Evolutionary conservation across 225 moss, liverwort and hornwort species (phyloP).

Genomic region (Pleurozium schreberi): DNA sequence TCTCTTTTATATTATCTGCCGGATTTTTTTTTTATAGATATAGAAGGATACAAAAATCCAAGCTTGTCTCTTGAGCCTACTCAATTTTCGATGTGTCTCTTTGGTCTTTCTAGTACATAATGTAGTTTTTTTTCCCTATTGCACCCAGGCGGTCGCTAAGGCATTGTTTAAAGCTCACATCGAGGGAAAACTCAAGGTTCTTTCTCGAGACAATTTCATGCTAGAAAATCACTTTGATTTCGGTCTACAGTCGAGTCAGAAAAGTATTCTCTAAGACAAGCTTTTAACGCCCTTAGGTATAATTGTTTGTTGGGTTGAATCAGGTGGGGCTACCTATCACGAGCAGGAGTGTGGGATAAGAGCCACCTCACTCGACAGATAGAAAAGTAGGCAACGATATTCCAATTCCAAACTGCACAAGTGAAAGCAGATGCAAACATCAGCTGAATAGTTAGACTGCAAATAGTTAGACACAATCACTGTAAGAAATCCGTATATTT

Average conservation of each 20-base stretch:
- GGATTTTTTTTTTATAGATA: background rate
- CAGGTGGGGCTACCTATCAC: conserved; percentile 63
- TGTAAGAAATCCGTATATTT: too few relatives aligned
- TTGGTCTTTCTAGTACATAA: background rate
- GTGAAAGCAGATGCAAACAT: background rate
- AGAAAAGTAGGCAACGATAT: conserved; percentile 42
- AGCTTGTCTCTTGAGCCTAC: background rate
- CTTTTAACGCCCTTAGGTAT: background rate
- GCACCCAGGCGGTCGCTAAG: conserved; percentile 51
- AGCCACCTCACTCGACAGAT: conserved; percentile 62
- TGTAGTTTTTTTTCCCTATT: background rate
- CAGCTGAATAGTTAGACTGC: background rate
- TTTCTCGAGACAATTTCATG: background rate
- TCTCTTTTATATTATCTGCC: background rate
- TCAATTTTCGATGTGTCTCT: background rate
- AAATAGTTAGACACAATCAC: background rate
- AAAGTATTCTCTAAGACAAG: background rate
- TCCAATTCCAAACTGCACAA: background rate
- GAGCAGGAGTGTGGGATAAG: conserved; percentile 75
- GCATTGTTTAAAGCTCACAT: conserved; percentile 73
- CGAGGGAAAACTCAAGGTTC: conserved; percentile 61
- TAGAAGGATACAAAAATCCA: background rate
- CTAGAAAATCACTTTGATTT: background rate
- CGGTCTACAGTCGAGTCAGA: background rate
- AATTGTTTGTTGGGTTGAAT: background rate